These are phyloP conservation scores for Diaporthe vaccinii DNA, from an alignment of 2,329 filamentous ascomycete species.

Conservation along the genomic window DNA sequence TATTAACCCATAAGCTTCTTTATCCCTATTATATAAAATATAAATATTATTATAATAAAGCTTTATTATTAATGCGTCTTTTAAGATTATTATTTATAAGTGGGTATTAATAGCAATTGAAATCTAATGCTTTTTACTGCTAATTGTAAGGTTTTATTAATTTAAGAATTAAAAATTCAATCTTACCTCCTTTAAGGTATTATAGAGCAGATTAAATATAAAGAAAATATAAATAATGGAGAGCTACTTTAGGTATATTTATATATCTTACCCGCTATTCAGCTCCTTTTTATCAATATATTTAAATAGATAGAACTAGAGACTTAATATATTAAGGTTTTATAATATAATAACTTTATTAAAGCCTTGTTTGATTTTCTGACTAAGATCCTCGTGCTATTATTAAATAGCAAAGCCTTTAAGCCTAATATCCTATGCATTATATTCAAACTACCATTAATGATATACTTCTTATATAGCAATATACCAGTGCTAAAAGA, in stretches of 20 bases:
- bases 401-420: neutral
- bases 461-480: neutral
- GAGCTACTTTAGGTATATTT: neutral
- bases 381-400: neutral
- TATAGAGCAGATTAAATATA: neutral
- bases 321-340: neutral
- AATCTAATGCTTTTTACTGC: neutral
- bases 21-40: neutral
- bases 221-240: neutral
- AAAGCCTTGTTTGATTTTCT: neutral
- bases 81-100: neutral
- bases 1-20: neutral
- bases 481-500: neutral
- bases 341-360: neutral
- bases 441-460: neutral
- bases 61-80: neutral
- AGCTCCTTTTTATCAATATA: neutral
- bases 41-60: neutral
- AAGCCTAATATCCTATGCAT: neutral
- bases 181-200: neutral
- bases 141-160: neutral
- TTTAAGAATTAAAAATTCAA: neutral
- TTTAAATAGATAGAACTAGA: neutral
- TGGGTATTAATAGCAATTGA: neutral
- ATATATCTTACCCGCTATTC: neutral